A percentile compares a stretch with the other conserved stretches of the same genome.
Conservation (phyloP, 1,284 basidiomycete genomes). For the Heterobasidion annosum region DNA sequence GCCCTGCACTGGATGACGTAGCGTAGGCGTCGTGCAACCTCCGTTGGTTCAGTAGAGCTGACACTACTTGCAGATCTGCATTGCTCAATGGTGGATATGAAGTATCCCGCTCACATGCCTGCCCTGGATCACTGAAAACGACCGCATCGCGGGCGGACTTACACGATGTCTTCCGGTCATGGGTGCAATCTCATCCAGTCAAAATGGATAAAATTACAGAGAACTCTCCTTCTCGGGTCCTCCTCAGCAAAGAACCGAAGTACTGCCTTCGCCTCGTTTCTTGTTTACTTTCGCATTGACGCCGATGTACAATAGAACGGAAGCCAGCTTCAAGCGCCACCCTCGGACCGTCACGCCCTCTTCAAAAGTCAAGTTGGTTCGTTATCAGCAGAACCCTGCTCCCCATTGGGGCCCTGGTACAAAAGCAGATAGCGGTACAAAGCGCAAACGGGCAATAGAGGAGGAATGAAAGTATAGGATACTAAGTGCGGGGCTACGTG, state of each 20-base stretch:
- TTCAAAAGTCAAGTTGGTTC: conserved; percentile 67
- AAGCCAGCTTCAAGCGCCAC: conserved; percentile 70
- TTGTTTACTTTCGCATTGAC: not conserved
- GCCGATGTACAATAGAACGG: conserved; percentile 30
- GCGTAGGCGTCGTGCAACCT: conserved; percentile 43
- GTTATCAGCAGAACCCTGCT: conserved; percentile 89
- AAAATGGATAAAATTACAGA: conserved; percentile 73
- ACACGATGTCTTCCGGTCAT: conserved; percentile 79
- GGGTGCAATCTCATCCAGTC: conserved; percentile 78
- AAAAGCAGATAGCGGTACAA: conserved; percentile 37
- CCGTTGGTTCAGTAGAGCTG: not conserved
- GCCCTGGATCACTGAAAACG: conserved; percentile 88
- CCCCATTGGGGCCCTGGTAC: conserved; percentile 90
- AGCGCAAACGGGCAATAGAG: conserved; percentile 37
- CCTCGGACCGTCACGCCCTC: conserved; percentile 50
- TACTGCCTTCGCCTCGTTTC: conserved; percentile 6
- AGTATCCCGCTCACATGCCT: conserved; percentile 87
- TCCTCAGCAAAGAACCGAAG: conserved; percentile 58
- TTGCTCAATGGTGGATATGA: conserved; percentile 80
- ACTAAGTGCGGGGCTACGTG: conserved; percentile 2
- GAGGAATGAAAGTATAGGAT: conserved; percentile 18
- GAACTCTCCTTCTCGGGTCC: conserved; percentile 53
- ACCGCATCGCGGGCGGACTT: conserved; percentile 67
- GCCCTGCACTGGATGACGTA: conserved; percentile 68
- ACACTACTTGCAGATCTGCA: conserved; percentile 52